Evolutionary conservation across 78 protist species (phyloP), one percentile per base, ranked within the genome.

Genomic region (Pelomyxa schiedti): DNA sequence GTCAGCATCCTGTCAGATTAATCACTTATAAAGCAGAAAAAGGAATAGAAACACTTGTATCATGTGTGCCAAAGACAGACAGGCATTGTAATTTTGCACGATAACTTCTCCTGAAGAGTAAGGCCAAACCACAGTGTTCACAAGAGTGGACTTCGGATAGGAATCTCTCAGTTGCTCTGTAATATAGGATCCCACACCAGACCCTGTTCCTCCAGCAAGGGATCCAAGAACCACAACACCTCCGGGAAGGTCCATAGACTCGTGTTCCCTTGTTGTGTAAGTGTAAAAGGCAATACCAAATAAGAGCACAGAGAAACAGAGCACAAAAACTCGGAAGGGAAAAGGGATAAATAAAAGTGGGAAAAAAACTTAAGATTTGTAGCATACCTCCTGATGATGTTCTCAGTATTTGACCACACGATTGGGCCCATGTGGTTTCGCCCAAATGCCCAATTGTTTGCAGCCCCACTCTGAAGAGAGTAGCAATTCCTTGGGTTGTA

Each of bases 161-260:
- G 8, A 16, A 4, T 78, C 83, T 1, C 72, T 28, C 24, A 84
- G 66, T 0, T 37, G 42, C 66, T 77, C 80, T 16, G 80, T 8
- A 28, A 78, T 7, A 24, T 0, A 22, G 2, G 83, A 6, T 42
- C 89, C 89, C 4, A 84, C 75, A 7, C 89, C 89, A 2, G 75
- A 58, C 24, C 89, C 89, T 9, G 89, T 84, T 4, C 89, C 89
- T 9, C 89, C 89, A 7, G 85, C 89, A 24, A 84, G 75, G 0
- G 63, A 6, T 0, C 52, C 72, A 5, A 74, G 64, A 7, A 78
- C 38, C 36, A 84, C 16, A 1, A 66, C 24, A 38, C 35, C 75
- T 26, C 28, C 67, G 28, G 73, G 47, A 8, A 64, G 0, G 8
- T 76, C 79, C 36, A 63, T 35, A 0, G 0, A 37, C 8, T 78